These are phyloP conservation scores for Kwoniella sp. DNA, from an alignment of 768 basidiomycete genomes.

Conservation along the genomic window DNA sequence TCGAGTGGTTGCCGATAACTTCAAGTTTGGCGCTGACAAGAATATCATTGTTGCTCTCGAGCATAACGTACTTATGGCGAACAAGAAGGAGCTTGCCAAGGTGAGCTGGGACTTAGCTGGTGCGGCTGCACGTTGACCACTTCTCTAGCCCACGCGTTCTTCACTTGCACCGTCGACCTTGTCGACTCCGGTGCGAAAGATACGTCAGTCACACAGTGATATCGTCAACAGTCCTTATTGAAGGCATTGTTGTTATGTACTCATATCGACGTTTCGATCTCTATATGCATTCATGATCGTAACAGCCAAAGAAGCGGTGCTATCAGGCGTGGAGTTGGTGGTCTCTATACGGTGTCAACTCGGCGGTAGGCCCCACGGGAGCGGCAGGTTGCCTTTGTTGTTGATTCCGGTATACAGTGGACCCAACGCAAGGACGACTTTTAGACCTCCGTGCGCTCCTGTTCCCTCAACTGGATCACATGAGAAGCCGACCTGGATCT, in stretches of 20 bases:
- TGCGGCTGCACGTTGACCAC: neutral
- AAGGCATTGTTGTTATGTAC: neutral
- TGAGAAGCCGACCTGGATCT: too few species aligned
- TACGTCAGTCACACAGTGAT: constrained; percentile 32
- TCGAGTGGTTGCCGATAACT: constrained; percentile 91
- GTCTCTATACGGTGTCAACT: too few species aligned
- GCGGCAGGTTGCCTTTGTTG: too few species aligned
- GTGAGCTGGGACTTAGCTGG: constrained; percentile 54
- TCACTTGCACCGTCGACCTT: constrained; percentile 34
- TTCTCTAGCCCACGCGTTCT: constrained; percentile 26
- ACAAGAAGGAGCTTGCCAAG: constrained; percentile 85
- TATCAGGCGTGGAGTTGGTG: too few species aligned
- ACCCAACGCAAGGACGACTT: too few species aligned
- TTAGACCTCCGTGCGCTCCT: too few species aligned
- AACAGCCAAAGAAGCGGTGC: too few species aligned
- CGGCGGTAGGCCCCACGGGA: too few species aligned
- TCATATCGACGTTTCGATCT: too few species aligned
- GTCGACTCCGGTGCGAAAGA: constrained; percentile 31
- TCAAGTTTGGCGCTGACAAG: constrained; percentile 95
- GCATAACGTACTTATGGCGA: constrained; percentile 86
- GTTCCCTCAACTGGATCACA: too few species aligned
- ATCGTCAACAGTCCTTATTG: constrained; percentile 43
- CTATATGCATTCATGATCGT: too few species aligned
- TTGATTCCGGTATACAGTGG: too few species aligned
- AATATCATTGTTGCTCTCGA: constrained; percentile 94